Evolutionary conservation across 2,329 filamentous ascomycete species (phyloP).

Genomic region (Nemania serpens): DNA sequence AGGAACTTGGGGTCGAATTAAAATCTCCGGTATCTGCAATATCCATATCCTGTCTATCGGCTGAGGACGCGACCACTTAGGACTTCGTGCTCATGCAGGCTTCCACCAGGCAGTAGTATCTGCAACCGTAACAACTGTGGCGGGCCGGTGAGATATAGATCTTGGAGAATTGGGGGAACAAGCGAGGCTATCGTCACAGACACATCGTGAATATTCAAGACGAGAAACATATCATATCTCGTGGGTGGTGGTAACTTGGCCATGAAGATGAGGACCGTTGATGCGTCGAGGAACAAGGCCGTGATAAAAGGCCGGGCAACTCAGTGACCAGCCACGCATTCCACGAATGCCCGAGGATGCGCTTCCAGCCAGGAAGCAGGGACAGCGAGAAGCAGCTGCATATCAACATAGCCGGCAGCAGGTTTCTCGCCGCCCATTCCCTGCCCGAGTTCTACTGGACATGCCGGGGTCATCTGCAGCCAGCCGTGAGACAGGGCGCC

Average conservation of each 20-base stretch:
- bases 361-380: not conserved
- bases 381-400: slow-evolving; percentile 11
- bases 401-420: slow-evolving; percentile 17
- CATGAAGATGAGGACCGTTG: not conserved
- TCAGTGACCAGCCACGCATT: not conserved
- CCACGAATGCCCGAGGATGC: not conserved
- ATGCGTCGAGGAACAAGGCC: not conserved
- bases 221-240: not conserved
- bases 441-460: slow-evolving; percentile 22
- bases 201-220: not conserved
- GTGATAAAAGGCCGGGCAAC: slow-evolving; percentile 1
- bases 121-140: not conserved
- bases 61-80: slow-evolving; percentile 26
- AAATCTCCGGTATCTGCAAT: slow-evolving; percentile 13
- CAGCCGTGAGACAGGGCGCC: slow-evolving; percentile 32
- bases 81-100: slow-evolving; percentile 24
- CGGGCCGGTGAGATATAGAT: slow-evolving; percentile 9
- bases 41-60: slow-evolving; percentile 19
- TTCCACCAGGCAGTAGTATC: slow-evolving; percentile 20
- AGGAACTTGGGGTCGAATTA: slow-evolving; percentile 10
- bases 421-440: slow-evolving; percentile 23
- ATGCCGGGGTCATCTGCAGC: slow-evolving; percentile 34
- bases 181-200: slow-evolving; percentile 13
- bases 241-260: not conserved
- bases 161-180: slow-evolving; percentile 8